Conservation (phyloP, 2,329 filamentous ascomycete species). For the Cladosporium phlei region DNA sequence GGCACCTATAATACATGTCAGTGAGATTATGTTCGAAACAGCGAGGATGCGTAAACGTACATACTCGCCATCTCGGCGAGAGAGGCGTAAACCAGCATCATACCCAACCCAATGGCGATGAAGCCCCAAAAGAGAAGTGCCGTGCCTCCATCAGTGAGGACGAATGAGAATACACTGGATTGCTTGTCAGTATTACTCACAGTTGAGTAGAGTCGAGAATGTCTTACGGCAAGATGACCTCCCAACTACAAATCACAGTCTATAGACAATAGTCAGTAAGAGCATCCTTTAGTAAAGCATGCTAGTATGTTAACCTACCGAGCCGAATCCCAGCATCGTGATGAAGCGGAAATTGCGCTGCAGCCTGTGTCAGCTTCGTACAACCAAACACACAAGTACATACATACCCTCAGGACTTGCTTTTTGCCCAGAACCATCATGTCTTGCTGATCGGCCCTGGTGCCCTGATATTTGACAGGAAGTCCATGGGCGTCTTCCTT, state of each 20-base stretch:
- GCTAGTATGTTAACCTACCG: too few species aligned
- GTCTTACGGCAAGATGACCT: constrained; percentile 21
- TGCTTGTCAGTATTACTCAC: background rate
- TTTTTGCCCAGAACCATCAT: constrained; percentile 13
- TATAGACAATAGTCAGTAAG: too few species aligned
- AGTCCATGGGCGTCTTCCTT: constrained; percentile 12
- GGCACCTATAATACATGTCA: too few species aligned
- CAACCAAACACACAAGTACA: background rate
- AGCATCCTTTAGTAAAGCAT: too few species aligned
- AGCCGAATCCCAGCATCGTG: constrained; percentile 28
- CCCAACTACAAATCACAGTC: constrained; percentile 29
- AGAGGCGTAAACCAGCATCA: constrained; percentile 19
- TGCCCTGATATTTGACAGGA: constrained; percentile 15
- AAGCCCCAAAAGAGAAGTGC: constrained; percentile 22
- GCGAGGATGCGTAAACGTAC: background rate
- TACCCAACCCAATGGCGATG: constrained; percentile 15
- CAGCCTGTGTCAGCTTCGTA: background rate
- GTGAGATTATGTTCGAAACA: background rate
- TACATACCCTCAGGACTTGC: constrained; percentile 10
- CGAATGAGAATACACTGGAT: constrained; percentile 9
- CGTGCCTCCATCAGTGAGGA: constrained; percentile 22
- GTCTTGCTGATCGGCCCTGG: constrained; percentile 11
- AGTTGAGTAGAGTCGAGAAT: background rate
- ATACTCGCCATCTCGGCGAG: constrained; percentile 21
- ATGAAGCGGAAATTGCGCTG: constrained; percentile 29